Conservation (phyloP, 1,284 basidiomycete species). For the Trametes versicolor region DNA sequence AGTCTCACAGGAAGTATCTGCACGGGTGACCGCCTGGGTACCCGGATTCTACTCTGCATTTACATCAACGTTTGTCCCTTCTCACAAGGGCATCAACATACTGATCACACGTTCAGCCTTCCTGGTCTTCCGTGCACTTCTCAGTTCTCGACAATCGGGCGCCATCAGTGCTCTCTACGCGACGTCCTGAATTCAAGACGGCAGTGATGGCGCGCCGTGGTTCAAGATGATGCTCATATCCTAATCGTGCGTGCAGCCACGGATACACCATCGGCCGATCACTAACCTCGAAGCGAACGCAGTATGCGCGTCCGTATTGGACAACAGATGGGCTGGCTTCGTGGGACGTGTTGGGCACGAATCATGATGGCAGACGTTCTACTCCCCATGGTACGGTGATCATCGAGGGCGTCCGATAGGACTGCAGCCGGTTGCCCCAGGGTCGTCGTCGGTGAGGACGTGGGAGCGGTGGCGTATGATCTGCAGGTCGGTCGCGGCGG, state of each 20-base stretch:
- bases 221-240: not conserved
- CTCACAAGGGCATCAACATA: no score
- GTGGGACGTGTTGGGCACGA: not conserved
- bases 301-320: not conserved
- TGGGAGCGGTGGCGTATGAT: not conserved
- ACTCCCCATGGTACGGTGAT: slow-evolving; percentile 19
- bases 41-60: no score
- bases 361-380: slow-evolving; percentile 12
- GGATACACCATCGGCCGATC: not conserved
- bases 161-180: no score
- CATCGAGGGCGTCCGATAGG: slow-evolving; percentile 10
- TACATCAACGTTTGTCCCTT: no score
- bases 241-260: not conserved
- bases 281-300: not conserved
- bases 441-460: slow-evolving; percentile 2
- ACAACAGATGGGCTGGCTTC: not conserved
- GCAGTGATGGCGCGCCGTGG: not conserved
- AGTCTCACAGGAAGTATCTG: no score
- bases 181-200: no score
- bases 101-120: no score
- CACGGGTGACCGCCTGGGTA: no score
- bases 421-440: slow-evolving; percentile 15
- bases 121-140: no score
- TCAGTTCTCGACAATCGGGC: no score
- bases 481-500: not conserved